Conservation (phyloP, 75 land plant genomes). For the Azolla pinnata region DNA sequence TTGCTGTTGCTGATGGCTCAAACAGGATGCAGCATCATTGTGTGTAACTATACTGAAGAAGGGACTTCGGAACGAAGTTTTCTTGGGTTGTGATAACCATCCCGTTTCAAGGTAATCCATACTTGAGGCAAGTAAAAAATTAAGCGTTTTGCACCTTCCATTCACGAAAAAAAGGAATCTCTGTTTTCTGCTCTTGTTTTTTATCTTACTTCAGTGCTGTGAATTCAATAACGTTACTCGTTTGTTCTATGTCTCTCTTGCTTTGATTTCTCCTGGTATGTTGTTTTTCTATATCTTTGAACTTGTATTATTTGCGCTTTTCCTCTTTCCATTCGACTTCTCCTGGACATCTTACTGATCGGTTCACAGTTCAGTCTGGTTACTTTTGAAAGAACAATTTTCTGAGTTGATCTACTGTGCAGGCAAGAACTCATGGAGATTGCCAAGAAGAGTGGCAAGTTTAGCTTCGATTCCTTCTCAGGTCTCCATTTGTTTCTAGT, state of each 20-base stretch:
- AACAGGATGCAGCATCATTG: slow-evolving; percentile 95
- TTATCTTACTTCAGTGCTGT: neutral
- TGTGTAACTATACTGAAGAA: slow-evolving; percentile 58
- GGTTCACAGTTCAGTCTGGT: slow-evolving; percentile 1
- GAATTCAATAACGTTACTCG: neutral
- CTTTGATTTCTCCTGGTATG: neutral
- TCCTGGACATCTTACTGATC: neutral
- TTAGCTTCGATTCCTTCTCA: slow-evolving; percentile 56
- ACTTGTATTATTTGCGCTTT: neutral
- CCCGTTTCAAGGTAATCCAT: slow-evolving; percentile 73
- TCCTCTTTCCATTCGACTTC: no score
- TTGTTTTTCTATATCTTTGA: neutral
- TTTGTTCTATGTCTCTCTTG: neutral
- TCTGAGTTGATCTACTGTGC: slow-evolving; percentile 6
- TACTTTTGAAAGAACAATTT: neutral
- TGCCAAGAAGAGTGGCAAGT: slow-evolving; percentile 56
- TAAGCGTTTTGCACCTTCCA: no score
- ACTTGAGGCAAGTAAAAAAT: neutral
- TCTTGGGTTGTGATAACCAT: slow-evolving; percentile 87
- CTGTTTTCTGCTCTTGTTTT: neutral
- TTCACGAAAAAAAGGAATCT: no score
- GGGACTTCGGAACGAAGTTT: slow-evolving; percentile 45
- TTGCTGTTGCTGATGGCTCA: neutral
- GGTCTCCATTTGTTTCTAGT: slow-evolving; percentile 22
- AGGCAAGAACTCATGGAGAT: slow-evolving; percentile 83